A percentile compares a stretch with the other conserved stretches of the same genome.
Evolutionary conservation across 2,329 filamentous ascomycete species (phyloP).

Genomic region (Ciborinia camelliae): DNA sequence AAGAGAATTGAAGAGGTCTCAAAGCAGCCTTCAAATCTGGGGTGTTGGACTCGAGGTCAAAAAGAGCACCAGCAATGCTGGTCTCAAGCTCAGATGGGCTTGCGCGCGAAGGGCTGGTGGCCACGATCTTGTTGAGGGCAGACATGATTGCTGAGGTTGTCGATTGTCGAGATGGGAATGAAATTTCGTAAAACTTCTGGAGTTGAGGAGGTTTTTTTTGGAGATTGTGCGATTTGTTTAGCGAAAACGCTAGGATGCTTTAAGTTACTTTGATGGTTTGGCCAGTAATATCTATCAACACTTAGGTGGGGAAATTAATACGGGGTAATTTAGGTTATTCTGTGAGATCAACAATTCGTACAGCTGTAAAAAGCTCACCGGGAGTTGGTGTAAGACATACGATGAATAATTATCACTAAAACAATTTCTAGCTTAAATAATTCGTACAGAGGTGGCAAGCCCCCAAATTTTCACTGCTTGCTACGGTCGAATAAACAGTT

Average conservation of each 20-base stretch:
- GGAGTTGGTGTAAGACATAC: too few species aligned
- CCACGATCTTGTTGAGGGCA: conserved; percentile 95
- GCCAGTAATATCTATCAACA: neutral
- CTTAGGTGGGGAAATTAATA: neutral
- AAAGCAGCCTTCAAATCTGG: conserved; percentile 95
- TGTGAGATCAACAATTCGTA: too few species aligned
- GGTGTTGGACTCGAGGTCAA: conserved; percentile 99
- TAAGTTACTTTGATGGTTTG: neutral
- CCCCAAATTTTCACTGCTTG: too few species aligned
- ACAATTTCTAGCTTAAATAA: too few species aligned
- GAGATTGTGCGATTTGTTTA: conserved; percentile 15
- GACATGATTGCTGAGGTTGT: conserved; percentile 54
- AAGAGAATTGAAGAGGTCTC: conserved; percentile 97
- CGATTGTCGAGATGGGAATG: conserved; percentile 24
- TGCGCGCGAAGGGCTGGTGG: conserved; percentile 93
- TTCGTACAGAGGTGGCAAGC: too few species aligned
- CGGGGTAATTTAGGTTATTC: neutral
- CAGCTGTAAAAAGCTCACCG: neutral
- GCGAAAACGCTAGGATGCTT: neutral
- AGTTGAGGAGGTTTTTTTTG: neutral
- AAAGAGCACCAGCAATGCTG: conserved; percentile 94
- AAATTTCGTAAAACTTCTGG: too few species aligned
- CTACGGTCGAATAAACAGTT: too few species aligned
- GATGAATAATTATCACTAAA: too few species aligned
- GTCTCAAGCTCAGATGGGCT: conserved; percentile 97